Base-by-base conservation (phyloP, 768 basidiomycete species). In the Podaxis sp. region DNA sequence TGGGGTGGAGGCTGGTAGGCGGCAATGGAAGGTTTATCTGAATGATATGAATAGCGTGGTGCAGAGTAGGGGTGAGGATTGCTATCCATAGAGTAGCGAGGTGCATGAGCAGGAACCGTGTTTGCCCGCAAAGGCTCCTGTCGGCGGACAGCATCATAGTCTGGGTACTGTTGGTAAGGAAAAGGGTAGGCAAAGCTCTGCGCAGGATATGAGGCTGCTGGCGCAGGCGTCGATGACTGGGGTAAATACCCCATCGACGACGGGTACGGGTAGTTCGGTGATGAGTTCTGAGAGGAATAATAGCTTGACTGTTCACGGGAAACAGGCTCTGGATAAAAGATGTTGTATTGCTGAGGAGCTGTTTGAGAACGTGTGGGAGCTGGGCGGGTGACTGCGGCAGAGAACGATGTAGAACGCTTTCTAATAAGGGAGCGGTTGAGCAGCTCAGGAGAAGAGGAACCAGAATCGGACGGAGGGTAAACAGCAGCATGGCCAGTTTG, bases 111-210 rank as follows among this genome's bases (percentile, higher is more conserved):
- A 13, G 67, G 67, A 26, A 59, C 48, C 8, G 65, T 65, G 30
- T 66, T 54, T 13, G 65, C 59, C 15, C 63, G 63, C 17, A 60
- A 39, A 19, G 61, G 63, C n/a, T 68, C 63, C n/a, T 17, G 49
- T 39, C 28, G 64, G 19, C 42, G 64, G 40, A 36, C 53, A 26
- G 33, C 38, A 38, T 60, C 64, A 38, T 33, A 64, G 55, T 57
- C 8, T 36, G 46, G 64, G 57, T 51, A 60, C 9, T 60, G 59
- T 28, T 60, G 59, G 38, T 42, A 39, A 40, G 59, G 59, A 3
- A 60, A n/a, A n/a, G 59, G 51, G n/a, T 60, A 60, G 15, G 56
- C 46, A 33, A 64, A 61, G 17, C 57, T 49, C 13, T 57, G 52
- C 15, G 46, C 30, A 4, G 61, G 39, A 4, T 60, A 56, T 9